Percentiles rank a stretch among this genome's conserved stretches.
phyloP scores from a whole-genome alignment of 208 protist species.

The Phytomonas francai region DNA sequence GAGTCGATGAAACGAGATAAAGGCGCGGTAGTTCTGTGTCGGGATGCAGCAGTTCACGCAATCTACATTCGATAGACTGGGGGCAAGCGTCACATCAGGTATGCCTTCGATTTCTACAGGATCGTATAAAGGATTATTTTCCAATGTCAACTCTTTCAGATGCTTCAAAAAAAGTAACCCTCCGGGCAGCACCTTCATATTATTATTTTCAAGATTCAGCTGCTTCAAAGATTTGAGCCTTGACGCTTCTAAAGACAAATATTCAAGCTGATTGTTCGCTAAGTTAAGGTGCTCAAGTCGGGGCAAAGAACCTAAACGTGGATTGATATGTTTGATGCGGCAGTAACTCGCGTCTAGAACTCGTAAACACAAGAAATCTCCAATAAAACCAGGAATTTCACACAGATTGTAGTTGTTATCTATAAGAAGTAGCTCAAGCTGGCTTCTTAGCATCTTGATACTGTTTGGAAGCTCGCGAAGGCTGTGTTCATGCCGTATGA shows the following conservation, averaged over 20 bases:
- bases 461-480: conserved; percentile 36
- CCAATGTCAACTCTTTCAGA: conserved; percentile 40
- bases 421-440: conserved; percentile 64
- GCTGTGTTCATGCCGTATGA: conserved; percentile 35
- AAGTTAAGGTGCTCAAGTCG: conserved; percentile 56
- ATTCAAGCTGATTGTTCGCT: conserved; percentile 53
- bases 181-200: conserved; percentile 54
- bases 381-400: conserved; percentile 36
- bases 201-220: conserved; percentile 72
- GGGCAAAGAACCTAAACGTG: conserved; percentile 39
- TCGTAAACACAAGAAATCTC: conserved; percentile 47
- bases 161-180: conserved; percentile 65
- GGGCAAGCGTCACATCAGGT: conserved; percentile 34
- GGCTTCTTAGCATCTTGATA: conserved; percentile 36
- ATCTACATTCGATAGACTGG: conserved; percentile 41
- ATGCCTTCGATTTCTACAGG: conserved; percentile 24
- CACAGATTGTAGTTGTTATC: conserved; percentile 81
- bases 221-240: conserved; percentile 63
- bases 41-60: conserved; percentile 70
- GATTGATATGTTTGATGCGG: conserved; percentile 28
- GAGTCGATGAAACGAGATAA: conserved; percentile 56
- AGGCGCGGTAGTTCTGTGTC: conserved; percentile 38
- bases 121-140: conserved; percentile 63
- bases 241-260: conserved; percentile 57
- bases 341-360: conserved; percentile 70